Base-by-base conservation (phyloP, 257 asterid genomes). In the Apocynum venetum region DNA sequence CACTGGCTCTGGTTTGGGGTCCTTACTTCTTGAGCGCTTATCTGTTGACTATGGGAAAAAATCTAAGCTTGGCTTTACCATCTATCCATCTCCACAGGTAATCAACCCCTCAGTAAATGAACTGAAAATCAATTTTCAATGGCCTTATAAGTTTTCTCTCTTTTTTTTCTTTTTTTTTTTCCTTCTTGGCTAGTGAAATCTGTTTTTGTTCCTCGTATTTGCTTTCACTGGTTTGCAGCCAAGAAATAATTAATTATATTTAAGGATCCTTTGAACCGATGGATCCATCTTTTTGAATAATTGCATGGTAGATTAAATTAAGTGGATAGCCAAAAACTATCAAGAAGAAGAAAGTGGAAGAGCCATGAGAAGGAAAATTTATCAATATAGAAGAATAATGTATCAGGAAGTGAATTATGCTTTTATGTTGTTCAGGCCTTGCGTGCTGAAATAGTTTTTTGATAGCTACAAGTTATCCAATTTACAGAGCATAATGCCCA, bases 1-100 rank as follows among this genome's bases (percentile, higher is more conserved):
- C 74, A 85, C 88, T 60, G 88, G 88, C 57, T 85, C 88, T 59
- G 88, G 86, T 48, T 80, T 85, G 66, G 86, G 88, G 9, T 85
- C 86, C 76, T 81, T 82, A 75, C 82, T 85, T 80, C 86, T 85
- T 36, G 86, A 85, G 81, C 86, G 88, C 47, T 66, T 85, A 74
- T 85, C 88, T 60, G 88, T 85, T 72, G 81, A 78, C 51, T 78
- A 78, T 10, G 81, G 81, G 44, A 78, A 78, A 35, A 72, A 72
- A 61, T 78, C 81, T 15, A 78, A 78, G 48, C 81, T 78, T 63
- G 81, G 81, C 52, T 78, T 78, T 71, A 78, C 82, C 13, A 63
- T 78, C 57, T 78, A 19, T 73, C 82, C 82, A 8, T 78, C 82
- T 38, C 82, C 82, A 20, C 82, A 72, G 82, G 82, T 78, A 60